phyloP scores from a whole-genome alignment of 2,329 filamentous ascomycete genomes.

The Aspergillus niger region DNA sequence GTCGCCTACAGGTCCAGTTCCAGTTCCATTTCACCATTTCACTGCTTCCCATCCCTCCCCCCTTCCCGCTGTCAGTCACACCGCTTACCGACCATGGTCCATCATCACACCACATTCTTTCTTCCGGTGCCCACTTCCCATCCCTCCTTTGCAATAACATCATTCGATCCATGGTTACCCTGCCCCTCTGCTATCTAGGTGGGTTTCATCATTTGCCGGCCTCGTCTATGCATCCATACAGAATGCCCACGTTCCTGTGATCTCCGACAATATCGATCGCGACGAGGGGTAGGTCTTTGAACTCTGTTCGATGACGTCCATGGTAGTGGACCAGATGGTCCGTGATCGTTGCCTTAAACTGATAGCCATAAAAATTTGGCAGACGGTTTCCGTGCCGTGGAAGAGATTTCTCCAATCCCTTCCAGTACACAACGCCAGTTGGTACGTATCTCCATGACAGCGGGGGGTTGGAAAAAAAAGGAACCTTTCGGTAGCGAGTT shows the following conservation, averaged over 20 bases:
- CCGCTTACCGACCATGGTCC: slow-evolving; percentile 26
- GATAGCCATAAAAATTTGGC: background rate
- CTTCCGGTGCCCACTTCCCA: slow-evolving; percentile 11
- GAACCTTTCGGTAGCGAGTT: background rate
- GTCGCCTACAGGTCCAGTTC: background rate
- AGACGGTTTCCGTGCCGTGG: background rate
- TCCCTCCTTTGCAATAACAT: slow-evolving; percentile 8
- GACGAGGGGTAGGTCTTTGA: slow-evolving; percentile 1
- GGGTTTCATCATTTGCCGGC: slow-evolving; percentile 1
- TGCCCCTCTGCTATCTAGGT: background rate
- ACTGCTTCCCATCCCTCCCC: background rate
- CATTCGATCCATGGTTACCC: slow-evolving; percentile 12
- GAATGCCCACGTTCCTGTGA: slow-evolving; percentile 18
- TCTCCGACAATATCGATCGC: slow-evolving; percentile 12
- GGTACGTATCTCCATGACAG: background rate
- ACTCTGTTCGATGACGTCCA: slow-evolving; percentile 12
- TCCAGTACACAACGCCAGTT: background rate
- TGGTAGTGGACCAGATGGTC: slow-evolving; percentile 2
- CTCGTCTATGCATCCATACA: background rate
- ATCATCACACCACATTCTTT: slow-evolving; percentile 26
- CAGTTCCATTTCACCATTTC: background rate
- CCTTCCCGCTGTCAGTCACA: slow-evolving; percentile 28
- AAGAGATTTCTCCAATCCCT: background rate
- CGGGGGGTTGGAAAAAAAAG: background rate
- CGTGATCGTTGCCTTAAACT: slow-evolving; percentile 2